Evolutionary conservation across 2,329 filamentous ascomycete species (phyloP), one percentile per base, ranked within the genome.

Genomic region (Pseudogymnoascus sp.): DNA sequence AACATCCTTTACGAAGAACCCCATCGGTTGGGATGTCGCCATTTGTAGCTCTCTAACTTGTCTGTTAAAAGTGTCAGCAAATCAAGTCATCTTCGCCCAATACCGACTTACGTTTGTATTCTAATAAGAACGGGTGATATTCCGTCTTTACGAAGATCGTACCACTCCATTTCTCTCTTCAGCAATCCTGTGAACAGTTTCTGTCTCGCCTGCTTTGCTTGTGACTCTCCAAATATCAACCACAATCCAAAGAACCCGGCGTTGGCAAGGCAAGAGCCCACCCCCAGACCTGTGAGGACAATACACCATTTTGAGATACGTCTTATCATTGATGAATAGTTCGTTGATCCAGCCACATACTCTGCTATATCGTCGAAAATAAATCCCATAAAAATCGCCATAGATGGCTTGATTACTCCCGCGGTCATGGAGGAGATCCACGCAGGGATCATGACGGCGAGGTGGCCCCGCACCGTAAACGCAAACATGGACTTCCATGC

Each of bases 11-110:
- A 89, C 70, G 0, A 89, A 73, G 49, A 88, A 83, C 0, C 92
- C 93, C 0, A 97, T 78, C 0, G 91, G 88, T 67, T 95, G 88
- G 0, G 92, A 93, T 0, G 88, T 87, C 0, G 90, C 89, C 1
- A 88, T 78, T 69, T 96, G 92, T 3, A 97, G 79, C 66, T 97
- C 93, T 62, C 88, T 83, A 6, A 89, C 88, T 72, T 96, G 88
- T 25, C 92, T 96, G 11, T 5, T 33, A 61, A 71, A 71, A 62
- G 70, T 63, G 65, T 72, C 8, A 70, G 65, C 18, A 18, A 33
- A 9, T 18, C 18, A 35, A 21, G n/a, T 18, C n/a, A 5, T 52
- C 2, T n/a, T 38, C 11, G 55, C 12, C n/a, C 37, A 59, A 21
- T 40, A 62, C 40, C 3, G 9, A 74, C 86, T 75, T 77, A 93